Evolutionary conservation across 169 alveolate genomes (phyloP).

Genomic region (Plasmodium chabaudi): DNA sequence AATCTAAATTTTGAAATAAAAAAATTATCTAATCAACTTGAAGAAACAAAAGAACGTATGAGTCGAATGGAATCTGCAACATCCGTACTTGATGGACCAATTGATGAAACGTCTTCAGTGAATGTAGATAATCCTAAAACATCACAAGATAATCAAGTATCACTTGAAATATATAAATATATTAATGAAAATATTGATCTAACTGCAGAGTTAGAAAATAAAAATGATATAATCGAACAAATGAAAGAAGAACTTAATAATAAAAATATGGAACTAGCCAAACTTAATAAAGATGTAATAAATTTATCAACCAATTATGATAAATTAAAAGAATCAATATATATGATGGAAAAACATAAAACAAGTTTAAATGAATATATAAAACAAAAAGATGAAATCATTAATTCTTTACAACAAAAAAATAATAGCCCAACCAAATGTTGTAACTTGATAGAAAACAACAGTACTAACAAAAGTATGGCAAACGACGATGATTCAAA

Average conservation of each 20-base stretch:
- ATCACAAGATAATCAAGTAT: neutral
- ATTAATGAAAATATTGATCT: constrained; percentile 60
- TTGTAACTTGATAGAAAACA: neutral
- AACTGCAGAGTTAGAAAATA: constrained; percentile 61
- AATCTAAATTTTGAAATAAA: constrained; percentile 24
- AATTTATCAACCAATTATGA: neutral
- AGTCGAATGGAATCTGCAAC: neutral
- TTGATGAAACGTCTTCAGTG: no score
- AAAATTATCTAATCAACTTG: constrained; percentile 23
- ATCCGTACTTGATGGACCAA: no score
- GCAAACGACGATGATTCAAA: no score
- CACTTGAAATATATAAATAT: constrained; percentile 48
- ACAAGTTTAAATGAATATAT: constrained; percentile 21
- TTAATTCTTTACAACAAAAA: constrained; percentile 9
- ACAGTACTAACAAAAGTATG: no score
- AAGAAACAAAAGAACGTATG: neutral
- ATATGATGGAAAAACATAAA: constrained; percentile 48
- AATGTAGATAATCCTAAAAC: no score
- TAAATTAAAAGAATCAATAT: constrained; percentile 38
- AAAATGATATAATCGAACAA: constrained; percentile 41
- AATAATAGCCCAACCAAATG: neutral
- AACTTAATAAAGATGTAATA: constrained; percentile 4
- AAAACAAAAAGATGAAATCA: constrained; percentile 61
- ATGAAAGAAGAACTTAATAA: constrained; percentile 24
- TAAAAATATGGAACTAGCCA: constrained; percentile 23